Evolutionary conservation across 1,139 yeast species (phyloP), one percentile per base, ranked within the genome.

Genomic region (Candida labiduridarum): DNA sequence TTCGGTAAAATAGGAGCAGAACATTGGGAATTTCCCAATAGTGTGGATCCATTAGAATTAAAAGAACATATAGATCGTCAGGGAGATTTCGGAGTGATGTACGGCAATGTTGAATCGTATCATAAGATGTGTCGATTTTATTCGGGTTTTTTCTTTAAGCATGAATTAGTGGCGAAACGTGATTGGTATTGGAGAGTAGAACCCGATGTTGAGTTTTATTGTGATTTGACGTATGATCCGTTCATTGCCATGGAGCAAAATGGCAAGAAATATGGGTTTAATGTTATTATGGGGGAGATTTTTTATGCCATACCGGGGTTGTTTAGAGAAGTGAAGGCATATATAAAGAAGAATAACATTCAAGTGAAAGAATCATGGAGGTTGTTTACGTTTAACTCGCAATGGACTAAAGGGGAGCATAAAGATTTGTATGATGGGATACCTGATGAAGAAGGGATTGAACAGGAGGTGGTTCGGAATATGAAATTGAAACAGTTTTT

Each of bases 151-250:
- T 91, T 91, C 63, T 89, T 82, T 71, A 80, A 83, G 55, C 96
- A 91, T 65, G 87, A 86, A 3, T 65, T 87, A 54, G 84, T 92
- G 45, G 74, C 65, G 49, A 76, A 82, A 50, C 78, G 83, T 53
- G 90, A 89, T 53, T 91, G 96, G 95, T 91, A 90, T 69, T 91
- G 97, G 97, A 76, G 97, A 49, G 90, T 92, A 9, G 97, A 92
- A 66, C 97, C 97, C 1, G 86, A 87, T 56, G 94, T 92, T 42
- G 86, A 89, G 56, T 91, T 89, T 65, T 90, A 78, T 63, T 92
- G 98, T 68, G 97, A 91, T 65, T 70, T 90, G 46, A 87, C 96
- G 0, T 90, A 91, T 68, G 97, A 92, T 67, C 96, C 97, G 16
- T 92, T 92, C 63, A 60, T 79, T 25, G 91, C 87, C 60, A 89